phyloP scores from a whole-genome alignment of 768 basidiomycete species.

The Calocybe cyanea region DNA sequence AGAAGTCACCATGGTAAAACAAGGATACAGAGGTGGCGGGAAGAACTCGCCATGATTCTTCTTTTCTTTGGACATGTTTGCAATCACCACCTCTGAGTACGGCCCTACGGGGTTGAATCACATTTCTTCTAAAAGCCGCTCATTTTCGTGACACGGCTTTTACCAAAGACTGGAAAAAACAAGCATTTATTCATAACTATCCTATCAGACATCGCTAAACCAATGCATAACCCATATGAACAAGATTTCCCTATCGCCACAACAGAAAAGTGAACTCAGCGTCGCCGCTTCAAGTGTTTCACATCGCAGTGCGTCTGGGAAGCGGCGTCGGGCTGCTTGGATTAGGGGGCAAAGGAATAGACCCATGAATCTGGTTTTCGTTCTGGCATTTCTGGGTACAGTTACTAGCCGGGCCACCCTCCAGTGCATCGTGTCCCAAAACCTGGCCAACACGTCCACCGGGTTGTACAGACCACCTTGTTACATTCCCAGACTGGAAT shows the following conservation, averaged over 20 bases:
- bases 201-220: too few relatives aligned
- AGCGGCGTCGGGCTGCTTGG: slow-evolving; percentile 1
- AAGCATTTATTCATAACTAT: too few relatives aligned
- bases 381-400: slow-evolving; percentile 4
- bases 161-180: too few relatives aligned
- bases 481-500: slow-evolving; percentile 3
- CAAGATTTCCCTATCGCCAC: neutral
- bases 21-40: too few relatives aligned
- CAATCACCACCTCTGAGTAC: too few relatives aligned
- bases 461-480: slow-evolving; percentile 2
- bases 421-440: slow-evolving; percentile 2
- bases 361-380: slow-evolving; percentile 2
- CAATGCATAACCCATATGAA: too few relatives aligned
- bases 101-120: too few relatives aligned
- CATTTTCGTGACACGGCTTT: too few relatives aligned
- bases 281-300: neutral
- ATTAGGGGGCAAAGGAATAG: neutral
- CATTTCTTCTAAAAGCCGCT: too few relatives aligned
- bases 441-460: slow-evolving; percentile 4
- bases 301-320: neutral
- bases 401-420: neutral
- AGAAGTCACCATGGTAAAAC: too few relatives aligned
- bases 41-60: too few relatives aligned
- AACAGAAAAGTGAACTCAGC: neutral
- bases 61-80: too few relatives aligned